These are phyloP conservation scores for Leccinellum rugosiceps DNA, from an alignment of 768 basidiomycete genomes.

Conservation along the genomic window DNA sequence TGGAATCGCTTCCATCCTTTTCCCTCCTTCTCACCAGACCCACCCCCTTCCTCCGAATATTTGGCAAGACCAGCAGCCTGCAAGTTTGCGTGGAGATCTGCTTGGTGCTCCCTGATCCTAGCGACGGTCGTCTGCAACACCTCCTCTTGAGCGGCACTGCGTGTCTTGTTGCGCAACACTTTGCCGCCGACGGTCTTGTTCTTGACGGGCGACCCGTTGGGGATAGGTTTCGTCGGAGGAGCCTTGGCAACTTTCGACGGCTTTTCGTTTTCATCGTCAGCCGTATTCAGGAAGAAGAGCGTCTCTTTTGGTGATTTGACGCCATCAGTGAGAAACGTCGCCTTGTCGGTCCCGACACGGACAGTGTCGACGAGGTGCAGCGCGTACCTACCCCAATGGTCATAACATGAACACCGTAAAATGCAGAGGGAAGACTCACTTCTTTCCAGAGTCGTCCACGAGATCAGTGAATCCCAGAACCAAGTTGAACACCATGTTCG, in stretches of 20 bases:
- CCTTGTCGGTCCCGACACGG: constrained; percentile 63
- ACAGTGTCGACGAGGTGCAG: constrained; percentile 88
- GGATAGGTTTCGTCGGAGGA: constrained; percentile 45
- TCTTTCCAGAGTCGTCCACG: constrained; percentile 70
- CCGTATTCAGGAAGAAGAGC: constrained; percentile 75
- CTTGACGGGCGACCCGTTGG: constrained; percentile 68
- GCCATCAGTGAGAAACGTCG: constrained; percentile 77
- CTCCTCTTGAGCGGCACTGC: constrained; percentile 84
- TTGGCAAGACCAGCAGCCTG: constrained; percentile 79
- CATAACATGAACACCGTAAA: neutral
- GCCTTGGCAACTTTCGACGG: constrained; percentile 55
- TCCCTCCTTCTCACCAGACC: constrained; percentile 73
- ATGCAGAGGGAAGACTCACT: constrained; percentile 42
- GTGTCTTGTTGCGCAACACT: constrained; percentile 86
- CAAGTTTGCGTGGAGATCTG: constrained; percentile 69
- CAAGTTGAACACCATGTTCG: constrained; percentile 85
- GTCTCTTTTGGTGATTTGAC: constrained; percentile 83
- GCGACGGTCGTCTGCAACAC: constrained; percentile 73
- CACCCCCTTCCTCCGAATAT: constrained; percentile 80
- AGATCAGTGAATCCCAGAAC: constrained; percentile 84
- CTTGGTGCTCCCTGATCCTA: constrained; percentile 85
- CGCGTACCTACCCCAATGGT: constrained; percentile 59
- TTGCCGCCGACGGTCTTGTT: constrained; percentile 78
- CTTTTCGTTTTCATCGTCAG: constrained; percentile 52
- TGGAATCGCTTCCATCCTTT: constrained; percentile 96